These are phyloP conservation scores for Magnolia sinica DNA, from an alignment of 164 flowering plant species.

Conservation along the genomic window DNA sequence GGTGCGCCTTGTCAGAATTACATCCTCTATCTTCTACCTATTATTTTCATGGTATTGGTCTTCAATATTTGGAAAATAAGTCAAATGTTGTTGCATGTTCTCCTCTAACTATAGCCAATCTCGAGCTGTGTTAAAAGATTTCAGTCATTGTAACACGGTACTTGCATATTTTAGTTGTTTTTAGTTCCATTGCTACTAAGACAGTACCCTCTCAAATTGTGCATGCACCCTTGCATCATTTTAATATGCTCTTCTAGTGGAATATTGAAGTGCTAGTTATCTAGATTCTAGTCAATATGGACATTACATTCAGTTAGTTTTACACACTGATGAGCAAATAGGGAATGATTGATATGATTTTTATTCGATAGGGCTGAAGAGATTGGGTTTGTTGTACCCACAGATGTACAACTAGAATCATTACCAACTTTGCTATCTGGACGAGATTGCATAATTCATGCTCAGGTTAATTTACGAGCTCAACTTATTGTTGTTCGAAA, in stretches of 20 bases:
- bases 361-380: conserved; percentile 63
- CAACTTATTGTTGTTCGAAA: too few relatives aligned
- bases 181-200: background rate
- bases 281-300: background rate
- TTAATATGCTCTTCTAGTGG: too few relatives aligned
- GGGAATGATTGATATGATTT: background rate
- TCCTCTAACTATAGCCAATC: background rate
- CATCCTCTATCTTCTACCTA: too few relatives aligned
- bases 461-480: conserved; percentile 56
- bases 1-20: too few relatives aligned
- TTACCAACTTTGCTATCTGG: conserved; percentile 75
- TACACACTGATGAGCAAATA: background rate
- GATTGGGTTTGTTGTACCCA: conserved; percentile 67
- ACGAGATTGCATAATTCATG: conserved; percentile 85
- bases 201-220: background rate
- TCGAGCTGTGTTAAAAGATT: background rate
- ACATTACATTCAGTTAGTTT: background rate
- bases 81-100: background rate
- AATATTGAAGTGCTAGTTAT: background rate
- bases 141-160: background rate
- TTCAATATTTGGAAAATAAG: background rate
- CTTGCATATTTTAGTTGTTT: background rate
- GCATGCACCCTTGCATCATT: background rate
- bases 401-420: conserved; percentile 71
- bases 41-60: too few relatives aligned